A percentile compares a stretch with the other conserved stretches of the same genome.
Conservation (phyloP, 805 yeast species). For the Kodamaea lidongshanica region DNA sequence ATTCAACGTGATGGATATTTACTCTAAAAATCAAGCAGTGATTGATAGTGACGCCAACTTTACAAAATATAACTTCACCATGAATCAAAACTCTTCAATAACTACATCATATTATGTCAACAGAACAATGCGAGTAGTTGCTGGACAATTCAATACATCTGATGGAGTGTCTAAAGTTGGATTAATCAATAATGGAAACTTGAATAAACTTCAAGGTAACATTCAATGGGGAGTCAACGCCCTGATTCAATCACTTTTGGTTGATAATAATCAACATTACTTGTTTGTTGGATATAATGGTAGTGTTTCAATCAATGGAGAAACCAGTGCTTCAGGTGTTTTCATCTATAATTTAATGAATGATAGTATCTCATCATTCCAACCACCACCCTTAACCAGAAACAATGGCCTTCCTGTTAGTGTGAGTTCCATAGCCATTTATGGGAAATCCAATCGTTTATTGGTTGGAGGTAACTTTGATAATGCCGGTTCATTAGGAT, state of each 20-base stretch:
- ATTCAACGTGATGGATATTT: conserved; percentile 29
- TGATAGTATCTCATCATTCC: conserved; percentile 35
- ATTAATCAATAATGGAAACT: conserved; percentile 17
- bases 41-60: conserved; percentile 17
- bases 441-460: conserved; percentile 32
- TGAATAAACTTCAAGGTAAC: conserved; percentile 18
- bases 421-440: conserved; percentile 32
- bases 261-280: conserved; percentile 24
- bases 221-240: conserved; percentile 22
- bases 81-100: conserved; percentile 16
- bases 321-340: conserved; percentile 36
- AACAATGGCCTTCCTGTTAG: conserved; percentile 35
- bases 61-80: conserved; percentile 17
- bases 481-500: conserved; percentile 48
- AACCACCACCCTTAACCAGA: conserved; percentile 44
- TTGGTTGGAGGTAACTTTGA: conserved; percentile 72
- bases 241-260: conserved; percentile 27
- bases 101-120: conserved; percentile 42
- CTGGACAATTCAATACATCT: conserved; percentile 47
- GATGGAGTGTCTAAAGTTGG: conserved; percentile 21
- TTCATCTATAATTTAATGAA: conserved; percentile 46
- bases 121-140: conserved; percentile 46
- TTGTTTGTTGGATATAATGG: conserved; percentile 46
- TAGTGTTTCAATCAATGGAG: conserved; percentile 17
- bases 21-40: conserved; percentile 22